Evolutionary conservation across 2,329 filamentous ascomycete species (phyloP), one percentile per base, ranked within the genome.

Genomic region (Fusarium armeniacum): DNA sequence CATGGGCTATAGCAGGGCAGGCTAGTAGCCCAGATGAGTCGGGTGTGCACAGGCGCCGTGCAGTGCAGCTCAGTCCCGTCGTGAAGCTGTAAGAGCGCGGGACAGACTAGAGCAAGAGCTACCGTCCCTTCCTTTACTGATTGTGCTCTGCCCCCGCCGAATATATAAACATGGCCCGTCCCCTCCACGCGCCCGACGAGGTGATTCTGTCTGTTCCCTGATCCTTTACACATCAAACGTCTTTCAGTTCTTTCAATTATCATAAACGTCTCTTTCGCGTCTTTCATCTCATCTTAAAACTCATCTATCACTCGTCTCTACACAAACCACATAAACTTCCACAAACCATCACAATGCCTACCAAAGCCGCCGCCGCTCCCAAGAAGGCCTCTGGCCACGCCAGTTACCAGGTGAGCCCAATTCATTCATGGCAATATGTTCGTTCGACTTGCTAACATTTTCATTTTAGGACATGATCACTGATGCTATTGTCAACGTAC

Each of bases 401-500:
- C 76, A 85, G 84, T 69, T 89, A 89, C 80, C 87, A 89, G 84
- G 87, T 89, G 78, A 74, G 85, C 80, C 72, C 41, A 66, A 66
- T 52, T 58, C 28, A 26, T 44, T 57, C 50, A 30, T 30, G 40
- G 28, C 57, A 32, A 53, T 64, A 38, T 58, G 20, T 30, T 36
- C 8, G 28, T 18, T 53, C 24, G 54, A 43, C 26, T 43, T 32
- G 41, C 50, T 74, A 33, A 64, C 50, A 50, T 45, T 61, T 60
- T 61, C 59, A 52, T 36, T 67, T 36, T 65, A 89, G 87, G 86
- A 88, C 76, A 89, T 89, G 87, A 89, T 89, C 77, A 87, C 83
- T 55, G 86, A 89, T 77, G 87, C 86, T 57, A 89, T 89, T 76
- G 79, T 87, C 77, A 83, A 84, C 80, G 87, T 89, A 88, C 78